Conservation (phyloP, 805 yeast genomes). For the Candida loeiensis region DNA sequence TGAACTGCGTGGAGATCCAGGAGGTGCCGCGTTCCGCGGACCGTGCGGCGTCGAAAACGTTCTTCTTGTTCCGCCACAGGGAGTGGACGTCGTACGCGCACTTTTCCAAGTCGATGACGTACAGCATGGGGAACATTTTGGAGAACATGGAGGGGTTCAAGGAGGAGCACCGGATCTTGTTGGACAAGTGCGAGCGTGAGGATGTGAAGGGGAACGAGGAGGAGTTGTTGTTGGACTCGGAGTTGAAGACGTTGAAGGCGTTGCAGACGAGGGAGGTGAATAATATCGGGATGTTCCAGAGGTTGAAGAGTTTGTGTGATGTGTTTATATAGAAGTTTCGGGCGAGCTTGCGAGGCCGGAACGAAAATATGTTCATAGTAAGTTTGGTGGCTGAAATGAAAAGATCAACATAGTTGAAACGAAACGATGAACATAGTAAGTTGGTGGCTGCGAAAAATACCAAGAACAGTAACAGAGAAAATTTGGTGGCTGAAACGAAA, state of each 20-base stretch:
- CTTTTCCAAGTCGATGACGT: slow-evolving; percentile 42
- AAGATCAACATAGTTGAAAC: no score
- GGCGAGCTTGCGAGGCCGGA: neutral
- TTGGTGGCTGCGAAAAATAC: no score
- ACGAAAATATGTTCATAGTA: no score
- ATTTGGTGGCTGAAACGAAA: no score
- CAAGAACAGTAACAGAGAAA: no score
- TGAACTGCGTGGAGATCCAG: slow-evolving; percentile 79
- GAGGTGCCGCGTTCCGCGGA: slow-evolving; percentile 92
- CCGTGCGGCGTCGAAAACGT: slow-evolving; percentile 85
- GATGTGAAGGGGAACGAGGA: slow-evolving; percentile 84
- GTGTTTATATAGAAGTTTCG: slow-evolving; percentile 25
- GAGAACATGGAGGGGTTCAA: slow-evolving; percentile 51
- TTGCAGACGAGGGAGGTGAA: slow-evolving; percentile 56
- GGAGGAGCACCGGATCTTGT: slow-evolving; percentile 57
- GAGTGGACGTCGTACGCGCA: slow-evolving; percentile 30
- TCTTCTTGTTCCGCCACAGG: slow-evolving; percentile 73
- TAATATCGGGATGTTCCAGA: slow-evolving; percentile 50
- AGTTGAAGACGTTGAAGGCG: slow-evolving; percentile 63
- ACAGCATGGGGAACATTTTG: slow-evolving; percentile 51
- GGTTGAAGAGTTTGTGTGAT: slow-evolving; percentile 58
- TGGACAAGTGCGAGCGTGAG: slow-evolving; percentile 81
- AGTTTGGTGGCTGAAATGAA: no score
- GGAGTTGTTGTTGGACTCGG: slow-evolving; percentile 69
- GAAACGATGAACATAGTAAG: no score